Base-by-base conservation (phyloP, 495 filamentous ascomycete genomes). In the Aspergillus egyptiacus region DNA sequence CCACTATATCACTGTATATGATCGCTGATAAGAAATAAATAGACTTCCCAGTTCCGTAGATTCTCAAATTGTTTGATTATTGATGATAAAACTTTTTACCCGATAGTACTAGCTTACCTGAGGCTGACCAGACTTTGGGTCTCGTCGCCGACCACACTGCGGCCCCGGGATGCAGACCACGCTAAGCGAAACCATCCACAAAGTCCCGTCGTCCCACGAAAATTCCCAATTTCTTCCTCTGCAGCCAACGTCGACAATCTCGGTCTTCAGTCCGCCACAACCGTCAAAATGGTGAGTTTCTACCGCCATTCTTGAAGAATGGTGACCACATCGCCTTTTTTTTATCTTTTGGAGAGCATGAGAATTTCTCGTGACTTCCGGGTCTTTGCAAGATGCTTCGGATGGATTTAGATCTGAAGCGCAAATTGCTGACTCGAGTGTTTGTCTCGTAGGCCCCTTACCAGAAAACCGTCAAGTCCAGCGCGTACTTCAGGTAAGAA, bases 361-460 rank as follows among this genome's bases (percentile, higher is more conserved):
- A 31, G 31, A 44, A 51, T 50, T 54, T 40, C 48, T 42, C 51
- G 41, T 41, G 28, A 20, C 54, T 50, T 52, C 22, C 59, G 85
- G 87, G 87, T 94, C 87, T 70, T 74, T 81, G 90, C 90, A 96
- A 93, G 85, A 88, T 89, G 87, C 89, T 95, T 93, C 90, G 88
- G 87, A 85, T 59, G 65, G 61, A 68, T 61, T 60, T 65, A 58
- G n/a, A n/a, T 87, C 88, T 95, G 90, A 94, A 95, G 89, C 87
- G 89, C 76, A 79, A 94, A 94, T 94, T 95, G 89, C 89, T 95
- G 90, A 95, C 87, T 95, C 86, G 81, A 71, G 65, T 65, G 66
- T 66, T 66, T 61, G 54, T 68, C 68, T 51, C 68, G 62, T 70
- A 98, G 93, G 38, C 38, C 38, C 68, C 82, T 73, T 95, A 90